phyloP scores from a whole-genome alignment of 108 stramenopile genomes.

The Cyclotella atomus region DNA sequence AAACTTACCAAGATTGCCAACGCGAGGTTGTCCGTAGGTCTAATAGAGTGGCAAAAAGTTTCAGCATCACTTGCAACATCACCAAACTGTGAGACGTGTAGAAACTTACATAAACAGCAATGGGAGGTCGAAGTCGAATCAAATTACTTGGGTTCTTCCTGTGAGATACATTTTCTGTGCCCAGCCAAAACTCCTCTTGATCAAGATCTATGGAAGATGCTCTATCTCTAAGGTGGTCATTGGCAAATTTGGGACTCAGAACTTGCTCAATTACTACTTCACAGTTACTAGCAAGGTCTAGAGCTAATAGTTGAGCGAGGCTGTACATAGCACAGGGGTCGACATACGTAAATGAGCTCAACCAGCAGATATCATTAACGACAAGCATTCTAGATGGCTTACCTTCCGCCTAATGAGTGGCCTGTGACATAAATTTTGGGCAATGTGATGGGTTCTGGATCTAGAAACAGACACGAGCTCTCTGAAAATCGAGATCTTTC shows the following conservation, averaged over 20 bases:
- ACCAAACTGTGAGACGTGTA: no score
- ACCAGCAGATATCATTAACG: no score
- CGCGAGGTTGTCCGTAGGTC: conserved; percentile 68
- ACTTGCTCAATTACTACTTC: conserved; percentile 59
- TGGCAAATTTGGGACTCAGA: not conserved
- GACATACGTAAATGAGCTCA: not conserved
- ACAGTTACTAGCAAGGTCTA: conserved; percentile 82
- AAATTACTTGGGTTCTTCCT: conserved; percentile 13
- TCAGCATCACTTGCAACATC: no score
- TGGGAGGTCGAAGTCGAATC: conserved; percentile 68
- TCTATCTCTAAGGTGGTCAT: conserved; percentile 14
- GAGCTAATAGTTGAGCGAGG: conserved; percentile 72
- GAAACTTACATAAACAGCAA: conserved; percentile 65
- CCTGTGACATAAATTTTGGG: conserved; percentile 86
- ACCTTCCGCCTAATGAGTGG: conserved; percentile 49
- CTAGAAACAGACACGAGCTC: conserved; percentile 12
- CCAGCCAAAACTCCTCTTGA: conserved; percentile 35
- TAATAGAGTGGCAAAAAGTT: not conserved
- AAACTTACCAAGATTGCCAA: conserved; percentile 40
- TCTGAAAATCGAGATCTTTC: conserved; percentile 29
- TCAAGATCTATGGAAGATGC: conserved; percentile 24
- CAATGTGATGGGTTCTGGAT: conserved; percentile 59
- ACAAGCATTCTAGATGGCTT: no score
- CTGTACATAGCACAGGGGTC: conserved; percentile 16
- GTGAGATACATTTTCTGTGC: conserved; percentile 14